Evolutionary conservation across 768 basidiomycete genomes (phyloP), one percentile per base, ranked within the genome.

Genomic region (Gloeopeniophorella convolvens): DNA sequence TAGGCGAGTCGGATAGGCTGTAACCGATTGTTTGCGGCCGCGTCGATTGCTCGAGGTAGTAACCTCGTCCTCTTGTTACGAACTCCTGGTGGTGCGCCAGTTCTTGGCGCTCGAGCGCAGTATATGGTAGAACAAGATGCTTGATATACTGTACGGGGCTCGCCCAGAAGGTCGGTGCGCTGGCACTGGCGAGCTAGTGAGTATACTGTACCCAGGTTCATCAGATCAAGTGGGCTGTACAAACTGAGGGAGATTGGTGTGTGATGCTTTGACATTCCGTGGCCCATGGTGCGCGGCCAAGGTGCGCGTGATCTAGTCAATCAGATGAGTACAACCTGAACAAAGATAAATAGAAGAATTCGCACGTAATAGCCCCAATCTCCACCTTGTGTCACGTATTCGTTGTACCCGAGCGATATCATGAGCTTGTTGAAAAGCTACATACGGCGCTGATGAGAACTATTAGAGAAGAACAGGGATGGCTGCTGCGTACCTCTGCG

Each of bases 1-100:
- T 67, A 6, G 80, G 80, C 20, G 78, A 79, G 55, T 82, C 80
- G 2, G 76, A 64, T 3, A 82, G 64, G 15, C 66, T 59, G 51
- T 81, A 80, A 2, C 76, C 79, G 15, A 67, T 16, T 6, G 65
- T 66, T 37, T 66, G 63, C 2, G 65, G 65, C 41, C 59, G 48
- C 2, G 64, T 65, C 8, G 57, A 31, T 51, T 77, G 77, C 41
- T 66, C 55, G 6, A 42, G 11, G 42, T 60, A 64, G 56, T 78
- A 78, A 6, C 73, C 77, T 0, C 36, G 36, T 5, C 69, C 70
- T 13, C 63, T 57, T 1, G 48, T 56, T 10, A 51, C 24, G 55
- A 67, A 72, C 62, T 61, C 65, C 31, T 54, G 24, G 0, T 62
- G 58, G 13, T 65, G 59, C 33, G 66, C 60, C 13, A 70, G 27